Conservation (phyloP, 306 rosid species). For the Sicyos edulis region DNA sequence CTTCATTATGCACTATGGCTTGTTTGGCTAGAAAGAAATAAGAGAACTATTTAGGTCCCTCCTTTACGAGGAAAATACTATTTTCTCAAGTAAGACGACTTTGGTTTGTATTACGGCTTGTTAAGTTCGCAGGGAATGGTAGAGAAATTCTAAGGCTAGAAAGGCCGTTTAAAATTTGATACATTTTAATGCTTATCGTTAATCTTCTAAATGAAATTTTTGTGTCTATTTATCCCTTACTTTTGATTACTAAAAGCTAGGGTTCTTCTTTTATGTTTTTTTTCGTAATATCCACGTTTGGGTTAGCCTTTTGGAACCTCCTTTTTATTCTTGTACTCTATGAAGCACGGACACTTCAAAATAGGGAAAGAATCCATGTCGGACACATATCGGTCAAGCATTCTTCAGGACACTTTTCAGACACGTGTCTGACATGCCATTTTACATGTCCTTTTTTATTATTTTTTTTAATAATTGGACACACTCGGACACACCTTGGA, state of each 20-base stretch:
- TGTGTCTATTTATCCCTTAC: not conserved
- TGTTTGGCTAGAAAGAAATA: not conserved
- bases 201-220: not conserved
- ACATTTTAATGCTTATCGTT: not conserved
- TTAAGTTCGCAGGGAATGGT: not conserved
- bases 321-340: not conserved
- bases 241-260: not conserved
- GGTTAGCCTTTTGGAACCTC: not conserved
- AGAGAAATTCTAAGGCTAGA: not conserved
- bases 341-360: too few species aligned
- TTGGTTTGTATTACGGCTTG: not conserved
- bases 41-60: not conserved
- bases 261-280: not conserved
- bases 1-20: not conserved
- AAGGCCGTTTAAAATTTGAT: not conserved
- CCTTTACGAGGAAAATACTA: too few species aligned
- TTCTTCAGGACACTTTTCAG: too few species aligned
- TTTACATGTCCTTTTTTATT: too few species aligned
- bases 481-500: too few species aligned
- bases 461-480: too few species aligned
- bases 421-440: too few species aligned
- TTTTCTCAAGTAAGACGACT: not conserved
- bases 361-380: too few species aligned
- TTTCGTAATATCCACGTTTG: not conserved
- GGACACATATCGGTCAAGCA: too few species aligned